Evolutionary conservation across 179 eudicot species (phyloP).

Genomic region (Corrigiola litoralis): DNA sequence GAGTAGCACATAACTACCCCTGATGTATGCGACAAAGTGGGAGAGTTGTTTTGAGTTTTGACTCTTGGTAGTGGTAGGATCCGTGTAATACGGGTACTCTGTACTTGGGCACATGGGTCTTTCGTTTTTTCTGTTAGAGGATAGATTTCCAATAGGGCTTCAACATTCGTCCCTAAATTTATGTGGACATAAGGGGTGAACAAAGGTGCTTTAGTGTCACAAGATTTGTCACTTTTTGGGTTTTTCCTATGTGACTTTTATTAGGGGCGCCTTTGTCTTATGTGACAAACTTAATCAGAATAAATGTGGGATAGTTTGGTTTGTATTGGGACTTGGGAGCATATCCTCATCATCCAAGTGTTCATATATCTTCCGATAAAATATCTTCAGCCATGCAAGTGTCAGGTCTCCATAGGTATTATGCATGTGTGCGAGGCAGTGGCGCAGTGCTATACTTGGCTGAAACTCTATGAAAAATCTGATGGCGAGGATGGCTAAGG

Average conservation of each 20-base stretch:
- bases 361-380: not conserved
- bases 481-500: not conserved
- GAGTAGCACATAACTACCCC: not conserved
- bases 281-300: too few species aligned
- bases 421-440: not conserved
- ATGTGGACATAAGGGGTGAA: not conserved
- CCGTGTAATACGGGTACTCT: constrained; percentile 20
- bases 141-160: not conserved
- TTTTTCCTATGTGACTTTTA: not conserved
- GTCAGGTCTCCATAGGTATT: not conserved
- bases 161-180: not conserved
- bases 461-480: not conserved
- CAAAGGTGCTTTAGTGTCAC: not conserved
- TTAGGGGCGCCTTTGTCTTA: too few species aligned
- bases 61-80: constrained; percentile 4
- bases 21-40: constrained; percentile 11
- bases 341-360: not conserved
- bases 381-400: not conserved
- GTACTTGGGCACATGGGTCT: constrained; percentile 16
- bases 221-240: not conserved
- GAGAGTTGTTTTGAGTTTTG: not conserved
- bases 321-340: not conserved
- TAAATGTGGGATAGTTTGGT: not conserved
- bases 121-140: not conserved
- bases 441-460: not conserved